phyloP scores from a whole-genome alignment of 495 filamentous ascomycete genomes.

The Cetradonia linearis region DNA sequence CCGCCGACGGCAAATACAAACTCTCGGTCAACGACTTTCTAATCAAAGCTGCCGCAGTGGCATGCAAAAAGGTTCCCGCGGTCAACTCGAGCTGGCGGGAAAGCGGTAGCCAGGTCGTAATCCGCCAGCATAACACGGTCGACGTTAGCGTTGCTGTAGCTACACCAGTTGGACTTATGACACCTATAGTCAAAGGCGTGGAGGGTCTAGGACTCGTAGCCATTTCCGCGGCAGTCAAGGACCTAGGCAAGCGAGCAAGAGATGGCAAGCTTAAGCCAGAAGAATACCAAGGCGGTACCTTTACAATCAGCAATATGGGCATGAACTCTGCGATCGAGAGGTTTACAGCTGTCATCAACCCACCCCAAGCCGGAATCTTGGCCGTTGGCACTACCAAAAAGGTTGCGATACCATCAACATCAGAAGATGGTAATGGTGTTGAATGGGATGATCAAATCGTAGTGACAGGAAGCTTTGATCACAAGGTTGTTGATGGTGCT shows the following conservation, averaged over 20 bases:
- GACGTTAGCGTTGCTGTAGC: conserved; percentile 93
- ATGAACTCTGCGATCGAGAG: conserved; percentile 95
- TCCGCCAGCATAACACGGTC: conserved; percentile 83
- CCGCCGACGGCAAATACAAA: conserved; percentile 87
- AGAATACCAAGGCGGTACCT: conserved; percentile 97
- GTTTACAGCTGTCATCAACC: conserved; percentile 99
- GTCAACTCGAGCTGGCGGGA: conserved; percentile 94
- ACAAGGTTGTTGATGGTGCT: conserved; percentile 88
- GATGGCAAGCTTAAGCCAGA: conserved; percentile 99
- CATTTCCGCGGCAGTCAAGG: conserved; percentile 84
- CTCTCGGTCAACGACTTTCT: conserved; percentile 99
- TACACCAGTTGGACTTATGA: conserved; percentile 91
- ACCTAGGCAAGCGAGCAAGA: conserved; percentile 87
- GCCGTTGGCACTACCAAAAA: conserved; percentile 91
- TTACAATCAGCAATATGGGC: conserved; percentile 99
- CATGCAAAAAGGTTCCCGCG: conserved; percentile 82
- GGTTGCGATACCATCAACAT: conserved; percentile 67
- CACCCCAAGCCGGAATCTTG: conserved; percentile 90
- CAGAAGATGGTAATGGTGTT: conserved; percentile 71
- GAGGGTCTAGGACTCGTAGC: conserved; percentile 70
- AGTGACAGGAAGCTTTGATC: conserved; percentile 91
- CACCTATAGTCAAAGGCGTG: conserved; percentile 86
- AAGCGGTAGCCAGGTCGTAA: conserved; percentile 60
- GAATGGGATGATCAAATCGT: conserved; percentile 97
- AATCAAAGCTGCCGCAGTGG: conserved; percentile 86